A percentile compares a stretch with the other conserved stretches of the same genome.
Conservation (phyloP, 345 rosid genomes). For the Brassica napus region Da-Ae NC_063447.1:1321001-1321500, state of each 20-base stretch:
- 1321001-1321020: slow-evolving; percentile 36
- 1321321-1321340: slow-evolving; percentile 62
- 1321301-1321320: slow-evolving; percentile 62
- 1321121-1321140: slow-evolving; percentile 72
- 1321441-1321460: slow-evolving; percentile 36
- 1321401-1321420: slow-evolving; percentile 60
- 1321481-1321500: slow-evolving; percentile 41
- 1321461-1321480: slow-evolving; percentile 42
- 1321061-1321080: slow-evolving; percentile 44
- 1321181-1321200: slow-evolving; percentile 50
- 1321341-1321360: slow-evolving; percentile 61
- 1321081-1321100: slow-evolving; percentile 48
- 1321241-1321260: slow-evolving; percentile 40
- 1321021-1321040: slow-evolving; percentile 41
- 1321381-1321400: slow-evolving; percentile 43
- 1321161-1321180: slow-evolving; percentile 57
- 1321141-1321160: slow-evolving; percentile 54
- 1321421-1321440: slow-evolving; percentile 43
- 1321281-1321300: slow-evolving; percentile 42
- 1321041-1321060: slow-evolving; percentile 41
- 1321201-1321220: slow-evolving; percentile 61
- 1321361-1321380: slow-evolving; percentile 50
- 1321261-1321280: slow-evolving; percentile 40
- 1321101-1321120: slow-evolving; percentile 49
- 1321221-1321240: slow-evolving; percentile 45